phyloP scores from a whole-genome alignment of 805 yeast species.

The Nakazawaea sp. region DNA sequence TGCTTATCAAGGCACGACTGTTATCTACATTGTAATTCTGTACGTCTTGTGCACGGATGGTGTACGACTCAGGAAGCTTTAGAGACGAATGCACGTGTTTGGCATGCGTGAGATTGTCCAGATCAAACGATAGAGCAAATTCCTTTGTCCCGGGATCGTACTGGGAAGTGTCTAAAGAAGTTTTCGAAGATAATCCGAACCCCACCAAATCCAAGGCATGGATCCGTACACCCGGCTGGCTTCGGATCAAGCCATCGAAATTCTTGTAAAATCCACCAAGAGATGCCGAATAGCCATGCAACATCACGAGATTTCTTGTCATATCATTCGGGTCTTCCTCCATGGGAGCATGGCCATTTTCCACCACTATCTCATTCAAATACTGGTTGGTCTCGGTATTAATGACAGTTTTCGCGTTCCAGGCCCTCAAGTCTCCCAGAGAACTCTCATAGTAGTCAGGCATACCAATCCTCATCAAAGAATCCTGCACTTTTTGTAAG shows the following conservation, averaged over 20 bases:
- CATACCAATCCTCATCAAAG: constrained; percentile 2
- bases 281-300: constrained; percentile 55
- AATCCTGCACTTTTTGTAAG: constrained; percentile 6
- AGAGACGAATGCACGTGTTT: constrained; percentile 19
- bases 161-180: constrained; percentile 26
- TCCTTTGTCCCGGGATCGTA: constrained; percentile 13
- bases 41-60: constrained; percentile 16
- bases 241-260: constrained; percentile 33
- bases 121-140: constrained; percentile 19
- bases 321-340: neutral
- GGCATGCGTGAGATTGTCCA: constrained; percentile 12
- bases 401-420: constrained; percentile 4
- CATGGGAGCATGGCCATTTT: constrained; percentile 11
- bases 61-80: constrained; percentile 16
- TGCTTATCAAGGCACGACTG: constrained; percentile 30
- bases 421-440: constrained; percentile 3
- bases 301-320: constrained; percentile 35
- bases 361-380: constrained; percentile 22
- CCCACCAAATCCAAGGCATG: constrained; percentile 45
- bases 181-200: constrained; percentile 48
- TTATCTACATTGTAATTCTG: constrained; percentile 28
- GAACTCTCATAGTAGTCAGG: constrained; percentile 6
- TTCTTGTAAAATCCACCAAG: constrained; percentile 51
- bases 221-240: constrained; percentile 18
- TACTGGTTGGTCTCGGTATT: constrained; percentile 14